Percentiles rank a stretch among this genome's conserved stretches.
Conservation (phyloP, 192 early-diverging fungal genomes). For the Powellomyces hirtus region DNA sequence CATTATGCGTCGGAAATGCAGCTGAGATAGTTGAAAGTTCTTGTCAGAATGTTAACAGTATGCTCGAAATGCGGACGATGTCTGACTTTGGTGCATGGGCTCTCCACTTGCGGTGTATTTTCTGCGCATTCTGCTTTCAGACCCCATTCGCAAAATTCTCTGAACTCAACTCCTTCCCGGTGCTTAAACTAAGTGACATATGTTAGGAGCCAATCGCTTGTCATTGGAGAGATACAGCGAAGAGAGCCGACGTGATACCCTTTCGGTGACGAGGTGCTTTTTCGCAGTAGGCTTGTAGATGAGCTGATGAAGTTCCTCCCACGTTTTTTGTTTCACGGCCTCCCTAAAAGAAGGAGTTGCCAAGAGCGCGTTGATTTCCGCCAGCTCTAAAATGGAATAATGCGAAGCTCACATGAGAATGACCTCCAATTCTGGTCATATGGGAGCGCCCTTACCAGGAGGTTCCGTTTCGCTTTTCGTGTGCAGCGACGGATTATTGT, state of each 20-base stretch:
- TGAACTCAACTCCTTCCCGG: conserved; percentile 29
- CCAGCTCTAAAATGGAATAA: not conserved
- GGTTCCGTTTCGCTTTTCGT: no score
- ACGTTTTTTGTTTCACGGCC: not conserved
- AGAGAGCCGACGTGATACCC: conserved; percentile 12
- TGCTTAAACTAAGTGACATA: conserved; percentile 5
- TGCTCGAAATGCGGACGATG: not conserved
- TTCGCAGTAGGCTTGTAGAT: conserved; percentile 32
- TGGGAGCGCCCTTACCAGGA: not conserved
- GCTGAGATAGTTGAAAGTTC: not conserved
- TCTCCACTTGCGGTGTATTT: no score
- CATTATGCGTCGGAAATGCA: conserved; percentile 55
- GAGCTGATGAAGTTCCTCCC: conserved; percentile 24
- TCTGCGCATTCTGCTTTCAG: conserved; percentile 41
- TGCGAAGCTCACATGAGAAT: no score
- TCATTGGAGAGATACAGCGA: not conserved
- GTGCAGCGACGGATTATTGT: not conserved
- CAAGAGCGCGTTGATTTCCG: not conserved
- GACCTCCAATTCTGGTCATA: not conserved
- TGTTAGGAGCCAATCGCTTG: not conserved
- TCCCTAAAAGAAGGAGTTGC: conserved; percentile 1
- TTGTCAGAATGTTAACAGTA: not conserved
- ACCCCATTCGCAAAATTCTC: conserved; percentile 51
- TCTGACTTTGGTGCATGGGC: no score
- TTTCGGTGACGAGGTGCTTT: conserved; percentile 32